phyloP scores from a whole-genome alignment of 306 rosid species.

The Dalbergia cultrata region DNA sequence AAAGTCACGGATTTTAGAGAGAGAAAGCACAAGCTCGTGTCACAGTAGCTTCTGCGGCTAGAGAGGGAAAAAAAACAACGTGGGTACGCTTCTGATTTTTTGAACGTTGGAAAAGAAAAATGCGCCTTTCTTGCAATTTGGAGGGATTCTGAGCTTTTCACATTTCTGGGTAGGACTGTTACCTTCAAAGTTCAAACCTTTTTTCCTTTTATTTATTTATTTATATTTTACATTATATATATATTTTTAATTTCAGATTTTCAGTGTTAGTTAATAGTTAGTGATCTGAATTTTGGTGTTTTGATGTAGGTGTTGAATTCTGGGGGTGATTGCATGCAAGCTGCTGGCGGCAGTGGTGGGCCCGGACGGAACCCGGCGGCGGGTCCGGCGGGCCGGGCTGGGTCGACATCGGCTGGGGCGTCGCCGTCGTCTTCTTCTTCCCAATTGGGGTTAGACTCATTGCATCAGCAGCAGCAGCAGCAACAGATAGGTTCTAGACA shows the following conservation, averaged over 20 bases:
- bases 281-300: conserved; percentile 53
- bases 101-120: conserved; percentile 78
- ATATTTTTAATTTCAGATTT: background rate
- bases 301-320: conserved; percentile 47
- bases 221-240: no score
- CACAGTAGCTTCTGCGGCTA: conserved; percentile 44
- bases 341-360: conserved; percentile 73
- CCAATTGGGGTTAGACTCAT: conserved; percentile 77
- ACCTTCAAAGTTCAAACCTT: conserved; percentile 15
- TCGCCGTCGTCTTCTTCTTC: conserved; percentile 92
- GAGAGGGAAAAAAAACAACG: conserved; percentile 45
- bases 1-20: conserved; percentile 65
- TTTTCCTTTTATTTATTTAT: background rate
- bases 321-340: conserved; percentile 77
- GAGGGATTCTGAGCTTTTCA: conserved; percentile 47
- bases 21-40: conserved; percentile 57
- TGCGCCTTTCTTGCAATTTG: conserved; percentile 54
- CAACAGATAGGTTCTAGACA: conserved; percentile 84
- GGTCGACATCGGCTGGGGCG: conserved; percentile 80
- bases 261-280: background rate
- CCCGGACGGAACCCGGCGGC: conserved; percentile 77
- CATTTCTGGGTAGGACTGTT: conserved; percentile 28
- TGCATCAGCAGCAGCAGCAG: conserved; percentile 66
- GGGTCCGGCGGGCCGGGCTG: conserved; percentile 15
- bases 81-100: conserved; percentile 51